Base-by-base conservation (phyloP, 2,329 filamentous ascomycete species). In the Fusarium sp. region DNA sequence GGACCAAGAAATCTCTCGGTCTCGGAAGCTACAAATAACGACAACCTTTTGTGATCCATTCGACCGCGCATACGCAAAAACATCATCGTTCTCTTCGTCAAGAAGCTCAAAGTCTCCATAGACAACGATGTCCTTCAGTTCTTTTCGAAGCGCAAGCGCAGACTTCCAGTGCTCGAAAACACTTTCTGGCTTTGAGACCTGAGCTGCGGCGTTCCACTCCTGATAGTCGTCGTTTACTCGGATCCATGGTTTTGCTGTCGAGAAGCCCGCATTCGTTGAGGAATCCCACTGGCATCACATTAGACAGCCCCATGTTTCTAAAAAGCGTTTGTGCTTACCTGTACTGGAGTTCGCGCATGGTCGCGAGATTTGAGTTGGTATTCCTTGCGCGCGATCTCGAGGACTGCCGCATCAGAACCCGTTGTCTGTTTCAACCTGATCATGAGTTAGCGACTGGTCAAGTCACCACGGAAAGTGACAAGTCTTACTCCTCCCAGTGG, bases 91-190 rank as follows among this genome's bases (percentile, higher is more conserved):
- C 0, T 52, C 49, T 24, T 5, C 22, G 6, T 75, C 66, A 4
- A 75, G 38, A 31, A 75, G 45, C n/a, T 74, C 59, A 22, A 75
- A 75, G 22, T 66, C 57, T 14, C 74, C 74, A 0, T 75, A 75
- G n/a, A 76, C 48, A 1, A 74, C 26, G 14, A 63, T n/a, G 5
- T 57, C 20, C 6, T 63, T 66, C 5, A 66, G 4, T 1, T 71
- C 65, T 17, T 70, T 75, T 5, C 73, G 62, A 1, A 75, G 38
- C 1, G 33, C 45, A 7, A 75, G 51, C 5, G 58, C 38, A 7
- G 65, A 63, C 7, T 49, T 67, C 73, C 73, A 75, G 15, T 73
- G 70, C 18, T 73, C 66, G 20, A 75, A 73, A 5, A 73, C 69
- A 18, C 72, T 75, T 1, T 44, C 72, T 1, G 31, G 14, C 12